These are phyloP conservation scores for Dendrocalamus latiflorus DNA, from an alignment of 202 grass and related monocot genomes.

Conservation along the genomic window DNA sequence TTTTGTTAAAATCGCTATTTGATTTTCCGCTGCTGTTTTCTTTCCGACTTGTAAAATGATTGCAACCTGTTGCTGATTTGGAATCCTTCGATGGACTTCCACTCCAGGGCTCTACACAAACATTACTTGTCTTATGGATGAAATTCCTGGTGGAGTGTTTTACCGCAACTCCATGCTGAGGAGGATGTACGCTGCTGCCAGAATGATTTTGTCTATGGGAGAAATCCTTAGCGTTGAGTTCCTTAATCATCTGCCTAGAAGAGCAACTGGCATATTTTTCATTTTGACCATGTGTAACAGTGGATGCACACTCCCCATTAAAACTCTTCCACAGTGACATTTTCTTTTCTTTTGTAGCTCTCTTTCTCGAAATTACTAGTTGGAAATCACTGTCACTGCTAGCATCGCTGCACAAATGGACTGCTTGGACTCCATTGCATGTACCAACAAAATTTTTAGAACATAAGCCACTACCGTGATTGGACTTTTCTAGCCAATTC, in stretches of 20 bases:
- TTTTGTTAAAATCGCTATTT: constrained; percentile 15
- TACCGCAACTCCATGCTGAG: constrained; percentile 23
- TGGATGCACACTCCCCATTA: constrained; percentile 1
- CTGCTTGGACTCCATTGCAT: background rate
- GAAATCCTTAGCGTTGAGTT: constrained; percentile 10
- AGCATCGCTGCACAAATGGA: constrained; percentile 21
- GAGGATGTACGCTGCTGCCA: constrained; percentile 20
- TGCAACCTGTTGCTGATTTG: constrained; percentile 15
- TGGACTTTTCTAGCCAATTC: constrained; percentile 30
- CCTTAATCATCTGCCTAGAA: constrained; percentile 30
- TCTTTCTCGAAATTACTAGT: constrained; percentile 60
- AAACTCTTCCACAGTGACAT: constrained; percentile 33
- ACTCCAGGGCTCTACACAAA: background rate
- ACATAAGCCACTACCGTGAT: constrained; percentile 22
- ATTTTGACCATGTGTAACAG: constrained; percentile 7
- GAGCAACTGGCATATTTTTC: constrained; percentile 25
- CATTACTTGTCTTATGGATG: background rate
- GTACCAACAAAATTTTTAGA: constrained; percentile 21
- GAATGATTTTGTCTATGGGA: constrained; percentile 22
- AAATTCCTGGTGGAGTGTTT: constrained; percentile 24
- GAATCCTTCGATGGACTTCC: constrained; percentile 17
- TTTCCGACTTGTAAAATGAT: constrained; percentile 18
- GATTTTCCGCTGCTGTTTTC: constrained; percentile 26
- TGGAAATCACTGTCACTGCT: constrained; percentile 42
- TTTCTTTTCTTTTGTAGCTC: constrained; percentile 56